phyloP scores from a whole-genome alignment of 441 rosid genomes.

The Adansonia grandidieri region DNA sequence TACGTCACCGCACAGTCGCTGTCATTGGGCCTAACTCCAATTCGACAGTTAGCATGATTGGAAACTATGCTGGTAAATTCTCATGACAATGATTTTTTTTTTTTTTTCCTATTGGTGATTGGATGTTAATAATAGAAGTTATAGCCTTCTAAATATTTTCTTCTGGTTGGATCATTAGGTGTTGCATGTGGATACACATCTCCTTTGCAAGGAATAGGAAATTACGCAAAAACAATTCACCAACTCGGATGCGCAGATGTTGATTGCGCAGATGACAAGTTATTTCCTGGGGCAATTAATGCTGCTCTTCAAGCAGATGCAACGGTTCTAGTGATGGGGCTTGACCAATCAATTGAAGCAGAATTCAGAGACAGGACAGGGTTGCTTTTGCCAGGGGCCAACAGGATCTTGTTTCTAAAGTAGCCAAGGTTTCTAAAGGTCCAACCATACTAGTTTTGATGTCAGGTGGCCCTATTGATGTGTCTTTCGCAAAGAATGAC shows the following conservation, averaged over 20 bases:
- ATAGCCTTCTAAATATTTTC: not conserved
- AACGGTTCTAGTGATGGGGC: constrained; percentile 80
- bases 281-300: constrained; percentile 53
- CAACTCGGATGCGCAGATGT: constrained; percentile 68
- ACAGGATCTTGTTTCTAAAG: constrained; percentile 63
- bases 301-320: constrained; percentile 73
- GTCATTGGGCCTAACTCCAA: constrained; percentile 82
- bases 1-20: constrained; percentile 62
- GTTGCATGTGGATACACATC: constrained; percentile 80
- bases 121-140: not conserved
- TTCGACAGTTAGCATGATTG: constrained; percentile 75
- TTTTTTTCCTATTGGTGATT: not conserved
- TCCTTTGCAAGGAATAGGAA: constrained; percentile 73
- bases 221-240: constrained; percentile 58
- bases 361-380: constrained; percentile 69
- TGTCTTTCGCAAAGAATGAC: constrained; percentile 64
- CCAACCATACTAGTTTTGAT: constrained; percentile 65
- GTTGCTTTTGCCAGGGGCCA: constrained; percentile 81
- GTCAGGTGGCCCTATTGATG: constrained; percentile 90
- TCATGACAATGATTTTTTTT: not conserved
- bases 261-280: constrained; percentile 55
- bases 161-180: constrained; percentile 36
- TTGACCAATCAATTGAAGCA: constrained; percentile 87
- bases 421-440: constrained; percentile 68
- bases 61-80: constrained; percentile 77